Evolutionary conservation across 768 basidiomycete species (phyloP).

Genomic region (Infundibulicybe gibba): DNA sequence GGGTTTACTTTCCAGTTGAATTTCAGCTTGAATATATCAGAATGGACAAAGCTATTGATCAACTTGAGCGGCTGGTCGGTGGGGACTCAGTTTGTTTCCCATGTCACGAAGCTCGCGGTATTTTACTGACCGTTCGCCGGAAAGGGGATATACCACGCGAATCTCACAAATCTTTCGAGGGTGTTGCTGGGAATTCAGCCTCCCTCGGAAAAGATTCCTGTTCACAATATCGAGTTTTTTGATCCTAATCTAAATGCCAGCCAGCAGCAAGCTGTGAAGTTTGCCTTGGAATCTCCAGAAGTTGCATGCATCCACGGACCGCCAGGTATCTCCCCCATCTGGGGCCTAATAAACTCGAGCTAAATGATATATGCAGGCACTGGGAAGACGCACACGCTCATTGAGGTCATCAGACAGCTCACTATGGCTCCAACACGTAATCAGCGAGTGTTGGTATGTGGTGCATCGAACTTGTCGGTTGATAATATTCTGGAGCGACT

Average conservation of each 20-base stretch:
- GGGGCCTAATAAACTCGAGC: background rate
- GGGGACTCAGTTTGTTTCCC: slow-evolving; percentile 9
- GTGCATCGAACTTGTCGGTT: slow-evolving; percentile 91
- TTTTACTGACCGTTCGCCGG: slow-evolving; percentile 15
- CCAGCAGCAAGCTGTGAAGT: slow-evolving; percentile 80
- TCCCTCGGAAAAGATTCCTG: slow-evolving; percentile 33
- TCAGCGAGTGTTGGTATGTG: slow-evolving; percentile 78
- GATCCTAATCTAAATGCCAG: slow-evolving; percentile 76
- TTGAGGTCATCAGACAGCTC: slow-evolving; percentile 89
- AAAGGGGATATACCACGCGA: slow-evolving; percentile 38
- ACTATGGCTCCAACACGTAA: slow-evolving; percentile 43
- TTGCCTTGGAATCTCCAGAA: slow-evolving; percentile 77
- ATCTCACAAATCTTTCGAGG: slow-evolving; percentile 50
- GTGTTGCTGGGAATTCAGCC: slow-evolving; percentile 68
- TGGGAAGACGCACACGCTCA: slow-evolving; percentile 94
- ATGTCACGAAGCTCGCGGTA: background rate
- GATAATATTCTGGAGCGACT: slow-evolving; percentile 94
- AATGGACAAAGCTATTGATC: slow-evolving; percentile 82
- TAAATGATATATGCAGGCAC: slow-evolving; percentile 47
- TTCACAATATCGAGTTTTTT: slow-evolving; percentile 57
- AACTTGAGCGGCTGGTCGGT: slow-evolving; percentile 48
- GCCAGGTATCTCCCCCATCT: slow-evolving; percentile 55
- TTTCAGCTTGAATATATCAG: slow-evolving; percentile 30
- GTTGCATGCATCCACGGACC: slow-evolving; percentile 96
- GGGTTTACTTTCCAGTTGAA: background rate